Conservation (phyloP, 495 filamentous ascomycete species). For the Penicillium parvum region DNA sequence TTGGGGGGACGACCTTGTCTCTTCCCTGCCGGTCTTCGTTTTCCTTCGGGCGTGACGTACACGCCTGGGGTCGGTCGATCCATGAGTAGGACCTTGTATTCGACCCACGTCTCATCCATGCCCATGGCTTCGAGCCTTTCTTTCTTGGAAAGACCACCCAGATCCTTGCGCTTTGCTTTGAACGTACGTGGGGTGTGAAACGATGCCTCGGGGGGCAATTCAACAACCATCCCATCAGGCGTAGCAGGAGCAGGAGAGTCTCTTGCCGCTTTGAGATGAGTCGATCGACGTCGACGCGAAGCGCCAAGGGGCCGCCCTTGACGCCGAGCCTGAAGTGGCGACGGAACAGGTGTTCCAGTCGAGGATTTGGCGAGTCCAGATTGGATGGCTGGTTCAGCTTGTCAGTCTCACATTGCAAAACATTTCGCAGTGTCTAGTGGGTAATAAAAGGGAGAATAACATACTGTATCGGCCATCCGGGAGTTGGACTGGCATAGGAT, state of each 20-base stretch:
- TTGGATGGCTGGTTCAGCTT: not conserved
- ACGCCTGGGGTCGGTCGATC: conserved; percentile 43
- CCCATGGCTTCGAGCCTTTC: conserved; percentile 40
- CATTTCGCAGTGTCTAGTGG: not conserved
- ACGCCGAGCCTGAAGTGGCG: not conserved
- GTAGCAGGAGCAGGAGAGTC: not conserved
- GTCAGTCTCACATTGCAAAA: not conserved
- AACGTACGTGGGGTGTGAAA: conserved; percentile 1
- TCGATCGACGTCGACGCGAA: not conserved
- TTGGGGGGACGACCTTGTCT: conserved; percentile 47
- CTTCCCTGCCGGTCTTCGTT: conserved; percentile 38
- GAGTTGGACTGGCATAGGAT: conserved; percentile 24
- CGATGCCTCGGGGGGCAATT: not conserved
- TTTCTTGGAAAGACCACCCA: conserved; percentile 30
- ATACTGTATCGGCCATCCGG: conserved; percentile 33
- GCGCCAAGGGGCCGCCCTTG: conserved; percentile 6
- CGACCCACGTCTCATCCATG: conserved; percentile 42
- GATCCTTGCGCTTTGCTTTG: conserved; percentile 17
- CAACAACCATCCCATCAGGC: not conserved
- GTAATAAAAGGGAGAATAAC: not conserved
- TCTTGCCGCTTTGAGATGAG: conserved; percentile 1
- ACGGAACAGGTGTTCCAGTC: not conserved
- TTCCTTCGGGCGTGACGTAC: conserved; percentile 49
- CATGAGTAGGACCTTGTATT: conserved; percentile 39
- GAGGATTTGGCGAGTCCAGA: not conserved